Percentiles rank a stretch among this genome's conserved stretches.
Conservation (phyloP, 306 rosid species). For the Boehmeria nivea region DNA sequence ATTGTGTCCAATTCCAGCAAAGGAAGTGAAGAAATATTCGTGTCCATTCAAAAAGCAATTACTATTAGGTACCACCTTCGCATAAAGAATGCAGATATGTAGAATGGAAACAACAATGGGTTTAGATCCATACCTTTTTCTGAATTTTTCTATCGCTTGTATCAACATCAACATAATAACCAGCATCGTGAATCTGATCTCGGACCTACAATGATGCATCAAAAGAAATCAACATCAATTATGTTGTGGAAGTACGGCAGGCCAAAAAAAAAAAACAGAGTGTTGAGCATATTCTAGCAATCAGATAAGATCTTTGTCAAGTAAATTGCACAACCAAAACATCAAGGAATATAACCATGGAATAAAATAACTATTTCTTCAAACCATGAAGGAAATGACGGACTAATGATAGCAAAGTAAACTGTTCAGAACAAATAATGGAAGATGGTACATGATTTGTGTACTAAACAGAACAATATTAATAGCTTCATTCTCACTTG, state of each 20-base stretch:
- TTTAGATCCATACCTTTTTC: conserved; percentile 53
- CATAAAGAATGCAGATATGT: neutral
- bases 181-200: conserved; percentile 66
- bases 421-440: too few relatives aligned
- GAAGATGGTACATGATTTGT: too few relatives aligned
- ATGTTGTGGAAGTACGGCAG: neutral
- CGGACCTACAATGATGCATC: conserved; percentile 49
- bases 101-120: neutral
- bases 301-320: conserved; percentile 5
- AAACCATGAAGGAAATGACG: too few relatives aligned
- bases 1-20: too few relatives aligned
- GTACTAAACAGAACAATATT: too few relatives aligned
- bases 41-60: neutral
- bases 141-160: conserved; percentile 83
- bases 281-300: neutral
- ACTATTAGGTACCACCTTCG: neutral
- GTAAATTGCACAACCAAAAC: conserved; percentile 12
- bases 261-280: conserved; percentile 4
- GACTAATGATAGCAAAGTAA: too few relatives aligned
- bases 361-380: too few relatives aligned
- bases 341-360: neutral
- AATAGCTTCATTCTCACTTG: too few relatives aligned
- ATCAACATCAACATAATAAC: conserved; percentile 75
- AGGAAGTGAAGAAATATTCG: too few relatives aligned
- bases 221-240: conserved; percentile 1